Evolutionary conservation across 176 grass and related monocot species (phyloP), one percentile per base, ranked within the genome.

Genomic region (Hyparrhenia diplandra): DNA sequence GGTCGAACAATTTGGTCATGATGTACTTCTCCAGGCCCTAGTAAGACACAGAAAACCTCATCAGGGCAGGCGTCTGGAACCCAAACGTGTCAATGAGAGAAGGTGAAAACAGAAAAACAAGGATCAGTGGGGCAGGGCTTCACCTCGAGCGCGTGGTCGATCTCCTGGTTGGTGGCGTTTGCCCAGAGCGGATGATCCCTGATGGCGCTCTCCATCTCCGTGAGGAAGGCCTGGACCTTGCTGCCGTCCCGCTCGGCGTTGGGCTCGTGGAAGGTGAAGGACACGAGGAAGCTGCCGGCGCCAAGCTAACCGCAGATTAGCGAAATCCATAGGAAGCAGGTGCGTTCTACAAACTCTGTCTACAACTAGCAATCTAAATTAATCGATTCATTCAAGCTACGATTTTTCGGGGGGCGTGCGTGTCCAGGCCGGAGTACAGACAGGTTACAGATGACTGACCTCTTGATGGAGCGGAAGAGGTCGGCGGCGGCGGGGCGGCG

Each of bases 111-210:
- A n/a, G 21, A 28, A 62, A 60, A 62, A 62, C 13, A 2, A 24
- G 3, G 61, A 29, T 4, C 6, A 32, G 52, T 57, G 5, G 4
- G 17, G 29, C 29, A 60, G 23, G 5, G 4, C 13, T 47, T 62
- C 75, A 97, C 95, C 95, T 97, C 92, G 52, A 94, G 91, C 11
- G 95, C 95, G 71, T 89, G 77, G 75, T 98, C 95, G 69, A 92
- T 89, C 41, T 94, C 92, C 84, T 98, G 89, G 68, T 75, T 40
- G 71, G 85, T 74, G 71, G 95, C 90, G 69, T 87, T 71, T 71
- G 77, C 76, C 95, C 95, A 98, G 29, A 94, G 61, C 10, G 92
- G 91, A 84, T 97, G 92, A 2, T 83, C 85, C 73, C 77, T 92
- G 78, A 97, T 86, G 32, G 89, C 67, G 29, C 47, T 66, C 65